phyloP scores from a whole-genome alignment of 495 filamentous ascomycete genomes.

The Letharia lupina region DNA sequence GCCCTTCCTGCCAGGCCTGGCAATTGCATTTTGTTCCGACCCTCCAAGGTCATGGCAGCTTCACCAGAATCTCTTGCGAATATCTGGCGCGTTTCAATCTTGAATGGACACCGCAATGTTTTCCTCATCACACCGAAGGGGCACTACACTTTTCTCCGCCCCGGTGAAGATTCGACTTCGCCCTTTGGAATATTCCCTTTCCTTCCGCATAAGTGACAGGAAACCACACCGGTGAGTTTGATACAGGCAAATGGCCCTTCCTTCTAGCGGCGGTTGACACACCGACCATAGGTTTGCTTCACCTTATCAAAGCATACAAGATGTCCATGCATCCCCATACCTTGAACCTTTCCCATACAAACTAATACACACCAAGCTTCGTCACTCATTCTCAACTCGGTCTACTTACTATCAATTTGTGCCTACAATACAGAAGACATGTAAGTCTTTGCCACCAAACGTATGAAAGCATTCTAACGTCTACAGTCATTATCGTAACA shows the following conservation, averaged over 20 bases:
- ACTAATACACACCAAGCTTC: background rate
- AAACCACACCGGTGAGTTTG: constrained; percentile 4
- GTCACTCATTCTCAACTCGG: background rate
- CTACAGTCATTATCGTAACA: background rate
- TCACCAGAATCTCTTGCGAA: background rate
- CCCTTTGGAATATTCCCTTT: constrained; percentile 3
- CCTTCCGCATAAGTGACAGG: background rate
- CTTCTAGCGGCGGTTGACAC: background rate
- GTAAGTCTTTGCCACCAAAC: background rate
- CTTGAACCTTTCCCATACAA: background rate
- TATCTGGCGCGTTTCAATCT: background rate
- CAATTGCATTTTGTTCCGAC: background rate
- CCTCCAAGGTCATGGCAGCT: background rate
- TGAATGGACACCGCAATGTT: background rate
- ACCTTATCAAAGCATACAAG: background rate
- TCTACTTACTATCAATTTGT: background rate
- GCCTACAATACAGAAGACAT: background rate
- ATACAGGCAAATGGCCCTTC: background rate
- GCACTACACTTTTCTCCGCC: background rate
- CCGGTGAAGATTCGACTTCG: background rate
- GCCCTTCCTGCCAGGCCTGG: background rate
- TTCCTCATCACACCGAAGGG: background rate
- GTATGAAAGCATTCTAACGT: background rate
- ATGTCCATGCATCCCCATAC: background rate
- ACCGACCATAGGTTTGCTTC: background rate